Percentiles rank a stretch among this genome's conserved stretches.
Evolutionary conservation across 352 stramenopile genomes (phyloP).

Genomic region (Globisporangium acanthophoron): DNA sequence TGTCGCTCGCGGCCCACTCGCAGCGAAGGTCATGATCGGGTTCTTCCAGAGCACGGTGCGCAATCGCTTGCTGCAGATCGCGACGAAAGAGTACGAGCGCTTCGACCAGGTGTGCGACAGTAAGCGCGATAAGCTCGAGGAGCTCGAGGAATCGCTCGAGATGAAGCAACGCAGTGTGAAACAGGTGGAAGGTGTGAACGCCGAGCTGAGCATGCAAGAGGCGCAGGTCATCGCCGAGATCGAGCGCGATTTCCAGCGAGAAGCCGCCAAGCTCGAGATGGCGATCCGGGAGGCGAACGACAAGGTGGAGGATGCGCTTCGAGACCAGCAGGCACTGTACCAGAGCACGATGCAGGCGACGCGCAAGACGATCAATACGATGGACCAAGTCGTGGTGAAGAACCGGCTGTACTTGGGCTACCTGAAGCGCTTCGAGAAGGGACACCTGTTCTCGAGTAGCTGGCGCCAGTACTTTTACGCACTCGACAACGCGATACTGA

Average conservation of each 20-base stretch:
- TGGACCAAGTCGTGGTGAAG: conserved; percentile 61
- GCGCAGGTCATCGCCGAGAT: conserved; percentile 39
- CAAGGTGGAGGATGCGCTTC: conserved; percentile 42
- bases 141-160: conserved; percentile 44
- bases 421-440: conserved; percentile 72
- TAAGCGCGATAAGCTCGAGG: conserved; percentile 39
- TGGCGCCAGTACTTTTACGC: conserved; percentile 81
- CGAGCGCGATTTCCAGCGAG: conserved; percentile 31
- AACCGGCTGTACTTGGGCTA: conserved; percentile 64
- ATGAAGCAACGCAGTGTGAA: conserved; percentile 40
- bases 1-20: conserved; percentile 47
- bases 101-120: conserved; percentile 47
- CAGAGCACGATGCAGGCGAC: conserved; percentile 76
- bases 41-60: conserved; percentile 58
- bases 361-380: conserved; percentile 69
- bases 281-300: conserved; percentile 32
- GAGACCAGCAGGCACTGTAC: conserved; percentile 60
- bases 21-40: conserved; percentile 39
- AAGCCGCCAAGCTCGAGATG: conserved; percentile 30
- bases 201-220: conserved; percentile 47
- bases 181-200: conserved; percentile 38
- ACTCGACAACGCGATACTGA: conserved; percentile 56
- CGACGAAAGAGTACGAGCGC: conserved; percentile 52
- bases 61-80: conserved; percentile 36
- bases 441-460: conserved; percentile 60